Evolutionary conservation across 345 rosid genomes (phyloP).

Genomic region (Zanthoxylum bungeanum): DNA sequence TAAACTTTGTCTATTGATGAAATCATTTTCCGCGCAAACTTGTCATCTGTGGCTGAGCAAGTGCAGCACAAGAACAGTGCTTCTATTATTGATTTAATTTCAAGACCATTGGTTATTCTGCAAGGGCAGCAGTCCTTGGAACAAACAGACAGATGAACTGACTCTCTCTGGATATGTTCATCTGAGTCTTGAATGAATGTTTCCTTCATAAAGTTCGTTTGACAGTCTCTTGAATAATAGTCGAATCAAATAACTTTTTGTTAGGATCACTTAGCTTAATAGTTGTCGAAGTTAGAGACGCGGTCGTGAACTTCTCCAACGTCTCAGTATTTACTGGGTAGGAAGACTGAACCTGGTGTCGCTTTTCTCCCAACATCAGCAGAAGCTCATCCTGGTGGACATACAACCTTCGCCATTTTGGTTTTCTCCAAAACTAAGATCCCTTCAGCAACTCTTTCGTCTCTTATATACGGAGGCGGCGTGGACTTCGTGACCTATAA

Average conservation of each 20-base stretch:
- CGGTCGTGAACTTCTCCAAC: constrained; percentile 9
- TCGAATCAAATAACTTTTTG: constrained; percentile 31
- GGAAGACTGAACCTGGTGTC: constrained; percentile 46
- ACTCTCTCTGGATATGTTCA: constrained; percentile 51
- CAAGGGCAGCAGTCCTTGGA: constrained; percentile 52
- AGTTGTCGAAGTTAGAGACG: constrained; percentile 9
- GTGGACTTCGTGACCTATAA: constrained; percentile 5
- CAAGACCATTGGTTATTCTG: constrained; percentile 22
- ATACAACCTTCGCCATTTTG: constrained; percentile 55
- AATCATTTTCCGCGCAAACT: constrained; percentile 70
- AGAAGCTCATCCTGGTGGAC: constrained; percentile 81
- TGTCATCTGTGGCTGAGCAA: constrained; percentile 67
- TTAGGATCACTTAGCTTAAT: constrained; percentile 2
- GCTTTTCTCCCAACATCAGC: constrained; percentile 40
- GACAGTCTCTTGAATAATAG: constrained; percentile 36
- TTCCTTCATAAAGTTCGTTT: constrained; percentile 25
- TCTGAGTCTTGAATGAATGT: constrained; percentile 43
- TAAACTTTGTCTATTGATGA: constrained; percentile 40
- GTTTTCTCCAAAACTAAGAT: constrained; percentile 48
- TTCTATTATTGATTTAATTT: constrained; percentile 3
- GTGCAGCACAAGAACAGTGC: constrained; percentile 67
- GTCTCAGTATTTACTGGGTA: constrained; percentile 35
- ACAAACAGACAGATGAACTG: constrained; percentile 50
- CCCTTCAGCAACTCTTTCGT: constrained; percentile 64
- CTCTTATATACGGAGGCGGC: constrained; percentile 41